Conservation (phyloP, 2,329 filamentous ascomycete genomes). For the Xylaria sp. region DNA sequence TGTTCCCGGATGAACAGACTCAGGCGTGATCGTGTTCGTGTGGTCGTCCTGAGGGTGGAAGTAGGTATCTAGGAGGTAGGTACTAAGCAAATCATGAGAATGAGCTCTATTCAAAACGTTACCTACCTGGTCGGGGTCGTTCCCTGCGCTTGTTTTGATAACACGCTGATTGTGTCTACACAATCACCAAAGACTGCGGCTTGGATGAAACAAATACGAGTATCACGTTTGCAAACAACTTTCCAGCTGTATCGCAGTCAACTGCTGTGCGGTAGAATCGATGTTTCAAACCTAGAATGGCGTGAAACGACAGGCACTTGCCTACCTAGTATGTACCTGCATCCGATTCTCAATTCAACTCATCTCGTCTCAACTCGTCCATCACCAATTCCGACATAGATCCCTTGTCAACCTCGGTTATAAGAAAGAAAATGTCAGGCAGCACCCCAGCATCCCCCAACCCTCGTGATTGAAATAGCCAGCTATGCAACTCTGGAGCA, state of each 20-base stretch:
- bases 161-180: too few species aligned
- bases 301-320: background rate
- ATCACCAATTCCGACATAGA: background rate
- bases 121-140: too few species aligned
- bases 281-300: slow-evolving; percentile 2
- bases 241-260: background rate
- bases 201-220: too few species aligned
- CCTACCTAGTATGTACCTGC: background rate
- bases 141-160: too few species aligned
- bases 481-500: background rate
- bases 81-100: too few species aligned
- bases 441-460: background rate
- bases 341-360: background rate
- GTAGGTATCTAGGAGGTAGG: too few species aligned
- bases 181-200: too few species aligned
- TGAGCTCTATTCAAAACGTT: too few species aligned
- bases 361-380: too few species aligned
- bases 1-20: background rate
- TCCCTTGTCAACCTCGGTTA: background rate
- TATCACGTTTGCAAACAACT: too few species aligned
- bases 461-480: slow-evolving; percentile 4
- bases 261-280: background rate
- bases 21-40: too few species aligned
- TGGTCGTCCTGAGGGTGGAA: too few species aligned
- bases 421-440: slow-evolving; percentile 9